Base-by-base conservation (phyloP, 2,329 filamentous ascomycete species). In the Cercospora sp. region DNA sequence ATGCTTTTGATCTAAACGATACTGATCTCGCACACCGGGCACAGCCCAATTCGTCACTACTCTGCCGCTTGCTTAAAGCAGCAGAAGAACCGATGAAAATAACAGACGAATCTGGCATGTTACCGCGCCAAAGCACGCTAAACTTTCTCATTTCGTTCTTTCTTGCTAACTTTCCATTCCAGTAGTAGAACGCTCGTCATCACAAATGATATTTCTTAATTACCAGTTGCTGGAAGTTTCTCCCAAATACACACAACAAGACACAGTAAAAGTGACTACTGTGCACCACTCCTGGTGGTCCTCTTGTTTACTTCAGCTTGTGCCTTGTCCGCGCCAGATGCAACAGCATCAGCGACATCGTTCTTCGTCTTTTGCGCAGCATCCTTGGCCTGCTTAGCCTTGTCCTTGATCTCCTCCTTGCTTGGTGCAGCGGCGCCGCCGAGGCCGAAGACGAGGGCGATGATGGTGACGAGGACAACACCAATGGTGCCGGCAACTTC, bases 401-500 rank as follows among this genome's bases (percentile, higher is more conserved):
- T 87, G 72, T 91, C 91, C 80, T 92, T 91, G 78, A 85, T 85
- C 75, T 90, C 80, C 77, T 83, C 87, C 72, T 91, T 87, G 57
- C 91, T 86, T 53, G 91, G 82, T 60, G 84, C 84, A 66, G 87
- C 85, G 75, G 85, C 85, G 75, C 88, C 88, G 71, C 88, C 80
- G 73, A 87, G 85, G 71, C 91, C 82, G 74, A 88, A 86, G 71
- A 91, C 82, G 72, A 96, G 81, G 73, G 90, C 88, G 69, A 97
- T 79, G 73, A 95, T 78, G 60, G 90, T 89, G 66, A 93, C 82
- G 57, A 90, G 79, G 72, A 93, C 80, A 73, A 90, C 91, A 77
- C 85, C 91, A 77, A 97, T 83, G 77, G 89, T 92, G 78, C 89
- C 93, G 71, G 93, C 92, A 75, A 97, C 90, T 83, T 97, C 95